These are phyloP conservation scores for Lachnellula hyalina DNA, from an alignment of 2,329 filamentous ascomycete genomes.

Conservation along the genomic window DNA sequence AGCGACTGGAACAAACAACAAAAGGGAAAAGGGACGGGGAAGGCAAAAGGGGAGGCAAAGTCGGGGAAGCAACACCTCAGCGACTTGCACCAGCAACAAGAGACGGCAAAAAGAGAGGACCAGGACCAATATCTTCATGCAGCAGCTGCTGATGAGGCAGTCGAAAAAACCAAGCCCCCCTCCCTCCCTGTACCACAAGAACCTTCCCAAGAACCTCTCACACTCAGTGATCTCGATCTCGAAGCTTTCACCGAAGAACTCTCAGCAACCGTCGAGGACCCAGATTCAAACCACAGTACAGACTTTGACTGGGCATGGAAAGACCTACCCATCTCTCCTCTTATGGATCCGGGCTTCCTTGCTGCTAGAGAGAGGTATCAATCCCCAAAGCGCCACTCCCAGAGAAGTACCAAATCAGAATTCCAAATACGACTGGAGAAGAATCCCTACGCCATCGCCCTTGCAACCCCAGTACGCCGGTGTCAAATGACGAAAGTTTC, in stretches of 20 bases:
- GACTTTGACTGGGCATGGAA: not conserved
- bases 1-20: not conserved
- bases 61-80: no score
- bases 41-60: no score
- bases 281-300: not conserved
- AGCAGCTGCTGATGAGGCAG: no score
- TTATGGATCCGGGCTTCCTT: slow-evolving; percentile 40
- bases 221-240: not conserved
- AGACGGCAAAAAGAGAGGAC: not conserved
- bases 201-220: no score
- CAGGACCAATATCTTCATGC: no score
- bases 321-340: slow-evolving; percentile 41
- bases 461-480: slow-evolving; percentile 54
- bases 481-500: slow-evolving; percentile 45
- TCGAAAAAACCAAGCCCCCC: not conserved
- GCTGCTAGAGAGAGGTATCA: slow-evolving; percentile 29
- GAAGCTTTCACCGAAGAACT: not conserved
- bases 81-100: not conserved
- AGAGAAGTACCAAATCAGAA: slow-evolving; percentile 34
- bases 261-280: not conserved
- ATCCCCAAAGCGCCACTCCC: slow-evolving; percentile 20
- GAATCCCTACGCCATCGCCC: slow-evolving; percentile 61
- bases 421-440: slow-evolving; percentile 53
- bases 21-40: not conserved
- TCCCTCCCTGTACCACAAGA: no score